Conservation (phyloP, 441 rosid species). For the Pelargonium australe region DNA sequence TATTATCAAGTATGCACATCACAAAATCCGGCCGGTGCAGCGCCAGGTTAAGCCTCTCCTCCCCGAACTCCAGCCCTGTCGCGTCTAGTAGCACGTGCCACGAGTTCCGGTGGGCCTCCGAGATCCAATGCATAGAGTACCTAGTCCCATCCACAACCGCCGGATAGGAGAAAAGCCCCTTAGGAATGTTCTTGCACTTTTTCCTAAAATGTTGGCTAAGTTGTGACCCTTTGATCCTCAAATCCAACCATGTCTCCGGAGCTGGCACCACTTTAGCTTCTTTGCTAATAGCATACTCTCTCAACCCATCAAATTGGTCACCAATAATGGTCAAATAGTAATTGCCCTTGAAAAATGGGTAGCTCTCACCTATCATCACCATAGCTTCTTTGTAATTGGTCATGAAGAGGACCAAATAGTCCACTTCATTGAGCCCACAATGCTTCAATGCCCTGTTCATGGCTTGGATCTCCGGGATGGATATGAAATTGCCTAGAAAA, state of each 20-base stretch:
- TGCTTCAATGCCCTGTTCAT: conserved; percentile 50
- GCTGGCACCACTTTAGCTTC: conserved; percentile 56
- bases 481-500: conserved; percentile 59
- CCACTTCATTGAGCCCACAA: conserved; percentile 49
- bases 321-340: conserved; percentile 48
- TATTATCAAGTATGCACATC: conserved; percentile 45
- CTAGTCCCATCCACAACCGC: conserved; percentile 50
- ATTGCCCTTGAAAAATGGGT: conserved; percentile 66
- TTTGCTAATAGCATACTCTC: conserved; percentile 49
- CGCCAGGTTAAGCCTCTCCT: conserved; percentile 48
- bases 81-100: conserved; percentile 72
- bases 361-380: conserved; percentile 72
- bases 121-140: conserved; percentile 68
- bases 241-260: conserved; percentile 60
- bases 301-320: conserved; percentile 37
- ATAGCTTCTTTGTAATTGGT: conserved; percentile 61
- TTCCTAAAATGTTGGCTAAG: conserved; percentile 66
- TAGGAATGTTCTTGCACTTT: conserved; percentile 56
- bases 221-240: conserved; percentile 72
- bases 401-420: conserved; percentile 61
- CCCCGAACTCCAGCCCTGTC: conserved; percentile 41
- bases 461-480: conserved; percentile 69
- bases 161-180: conserved; percentile 63
- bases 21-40: conserved; percentile 62
- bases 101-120: conserved; percentile 69